phyloP scores from a whole-genome alignment of 176 grass and related monocot species.

The Luzula sylvatica region DNA sequence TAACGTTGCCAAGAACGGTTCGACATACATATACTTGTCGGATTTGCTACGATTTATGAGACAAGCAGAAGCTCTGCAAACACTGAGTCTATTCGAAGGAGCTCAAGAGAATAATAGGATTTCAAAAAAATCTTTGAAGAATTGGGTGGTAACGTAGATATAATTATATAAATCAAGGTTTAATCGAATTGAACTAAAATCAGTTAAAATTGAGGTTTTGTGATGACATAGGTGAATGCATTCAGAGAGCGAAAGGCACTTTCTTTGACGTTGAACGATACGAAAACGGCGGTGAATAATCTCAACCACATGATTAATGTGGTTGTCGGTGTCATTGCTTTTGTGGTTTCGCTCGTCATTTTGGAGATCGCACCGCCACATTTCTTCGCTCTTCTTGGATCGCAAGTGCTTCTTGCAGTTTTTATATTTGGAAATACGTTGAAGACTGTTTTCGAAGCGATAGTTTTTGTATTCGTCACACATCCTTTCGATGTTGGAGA shows the following conservation, averaged over 20 bases:
- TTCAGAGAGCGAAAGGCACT: constrained; percentile 63
- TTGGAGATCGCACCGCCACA: constrained; percentile 46
- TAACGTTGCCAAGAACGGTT: constrained; percentile 56
- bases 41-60: constrained; percentile 75
- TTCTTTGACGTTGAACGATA: constrained; percentile 51
- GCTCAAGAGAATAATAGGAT: constrained; percentile 56
- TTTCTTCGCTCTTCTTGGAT: constrained; percentile 50
- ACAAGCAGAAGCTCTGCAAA: constrained; percentile 48
- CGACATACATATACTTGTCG: constrained; percentile 68
- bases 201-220: not conserved
- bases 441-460: constrained; percentile 61
- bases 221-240: constrained; percentile 42
- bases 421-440: constrained; percentile 70
- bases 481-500: constrained; percentile 77
- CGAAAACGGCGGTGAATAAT: constrained; percentile 60
- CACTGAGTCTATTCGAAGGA: constrained; percentile 75
- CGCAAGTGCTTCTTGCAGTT: constrained; percentile 54
- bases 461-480: constrained; percentile 56
- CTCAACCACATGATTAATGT: constrained; percentile 43
- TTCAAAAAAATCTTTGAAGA: constrained; percentile 66
- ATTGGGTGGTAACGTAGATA: constrained; percentile 79
- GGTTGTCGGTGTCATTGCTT: constrained; percentile 37
- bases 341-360: constrained; percentile 45
- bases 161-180: not conserved
- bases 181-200: not conserved